phyloP scores from a whole-genome alignment of 225 moss, liverwort and hornwort genomes.

The Marchantia paleacea region DNA sequence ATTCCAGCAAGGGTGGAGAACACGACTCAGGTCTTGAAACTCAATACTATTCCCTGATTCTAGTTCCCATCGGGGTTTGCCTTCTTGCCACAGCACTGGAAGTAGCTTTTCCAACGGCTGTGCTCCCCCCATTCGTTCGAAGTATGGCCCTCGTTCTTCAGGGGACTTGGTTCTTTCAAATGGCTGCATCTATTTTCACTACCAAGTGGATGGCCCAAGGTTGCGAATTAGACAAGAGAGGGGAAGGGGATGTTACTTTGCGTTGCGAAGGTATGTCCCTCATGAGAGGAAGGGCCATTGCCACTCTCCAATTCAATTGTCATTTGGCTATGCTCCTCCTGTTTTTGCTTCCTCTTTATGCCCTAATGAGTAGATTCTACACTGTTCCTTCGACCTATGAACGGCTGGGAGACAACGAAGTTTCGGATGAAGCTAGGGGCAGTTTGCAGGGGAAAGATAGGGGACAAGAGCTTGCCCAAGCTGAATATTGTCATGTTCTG shows the following conservation, averaged over 20 bases:
- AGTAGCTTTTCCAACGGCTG: slow-evolving; percentile 58
- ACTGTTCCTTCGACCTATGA: slow-evolving; percentile 57
- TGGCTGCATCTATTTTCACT: slow-evolving; percentile 63
- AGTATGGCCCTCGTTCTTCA: slow-evolving; percentile 81
- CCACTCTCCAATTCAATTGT: slow-evolving; percentile 94
- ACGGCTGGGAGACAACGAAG: slow-evolving; percentile 51
- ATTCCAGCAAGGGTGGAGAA: slow-evolving; percentile 45
- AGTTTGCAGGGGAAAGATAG: slow-evolving; percentile 41
- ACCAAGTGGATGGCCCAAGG: slow-evolving; percentile 67
- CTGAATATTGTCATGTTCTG: slow-evolving; percentile 62
- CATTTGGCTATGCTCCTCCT: slow-evolving; percentile 80
- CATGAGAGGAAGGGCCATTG: slow-evolving; percentile 77
- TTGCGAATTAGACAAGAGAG: slow-evolving; percentile 56
- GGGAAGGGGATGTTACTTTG: slow-evolving; percentile 70
- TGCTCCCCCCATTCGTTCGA: slow-evolving; percentile 57
- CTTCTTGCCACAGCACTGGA: slow-evolving; percentile 53
- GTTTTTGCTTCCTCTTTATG: slow-evolving; percentile 55
- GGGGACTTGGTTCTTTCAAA: slow-evolving; percentile 92
- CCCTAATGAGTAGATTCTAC: slow-evolving; percentile 53
- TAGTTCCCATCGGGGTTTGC: slow-evolving; percentile 77
- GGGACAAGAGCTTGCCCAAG: slow-evolving; percentile 49
- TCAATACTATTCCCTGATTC: slow-evolving; percentile 71
- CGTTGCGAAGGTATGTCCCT: slow-evolving; percentile 55
- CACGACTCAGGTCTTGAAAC: slow-evolving; percentile 51
- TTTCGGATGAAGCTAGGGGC: slow-evolving; percentile 47